phyloP scores from a whole-genome alignment of 2,329 filamentous ascomycete genomes.

The Alternaria sp. region DNA sequence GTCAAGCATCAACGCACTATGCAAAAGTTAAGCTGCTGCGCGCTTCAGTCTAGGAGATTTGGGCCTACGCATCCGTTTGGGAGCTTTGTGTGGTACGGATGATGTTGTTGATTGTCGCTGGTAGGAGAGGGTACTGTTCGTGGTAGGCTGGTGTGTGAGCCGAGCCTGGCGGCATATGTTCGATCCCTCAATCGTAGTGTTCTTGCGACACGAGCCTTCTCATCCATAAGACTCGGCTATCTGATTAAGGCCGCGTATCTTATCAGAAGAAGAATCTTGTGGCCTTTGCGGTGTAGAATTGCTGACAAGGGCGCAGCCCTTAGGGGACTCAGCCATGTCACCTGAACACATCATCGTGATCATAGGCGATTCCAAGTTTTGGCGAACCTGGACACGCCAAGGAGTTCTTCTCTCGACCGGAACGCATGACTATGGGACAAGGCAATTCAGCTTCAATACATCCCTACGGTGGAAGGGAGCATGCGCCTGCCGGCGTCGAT shows the following conservation, averaged over 20 bases:
- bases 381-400: neutral
- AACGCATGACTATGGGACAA: neutral
- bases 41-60: constrained; percentile 17
- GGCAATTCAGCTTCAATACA: neutral
- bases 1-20: constrained; percentile 10
- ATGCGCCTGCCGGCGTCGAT: neutral
- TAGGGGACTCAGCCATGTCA: neutral
- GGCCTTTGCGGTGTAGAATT: neutral
- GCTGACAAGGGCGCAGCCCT: neutral
- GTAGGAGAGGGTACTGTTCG: constrained; percentile 10
- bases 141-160: constrained; percentile 4
- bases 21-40: constrained; percentile 14
- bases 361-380: neutral
- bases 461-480: neutral
- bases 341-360: neutral
- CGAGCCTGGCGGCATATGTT: neutral
- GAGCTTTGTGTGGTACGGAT: constrained; percentile 14
- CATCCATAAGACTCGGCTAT: neutral
- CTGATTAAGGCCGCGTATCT: neutral
- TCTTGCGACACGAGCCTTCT: neutral
- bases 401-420: neutral
- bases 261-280: neutral
- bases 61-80: constrained; percentile 19
- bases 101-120: constrained; percentile 1
- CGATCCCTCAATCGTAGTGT: neutral